These are phyloP conservation scores for Aspergillus novofumigatus DNA, from an alignment of 2,329 filamentous ascomycete genomes.

Conservation along the genomic window DNA sequence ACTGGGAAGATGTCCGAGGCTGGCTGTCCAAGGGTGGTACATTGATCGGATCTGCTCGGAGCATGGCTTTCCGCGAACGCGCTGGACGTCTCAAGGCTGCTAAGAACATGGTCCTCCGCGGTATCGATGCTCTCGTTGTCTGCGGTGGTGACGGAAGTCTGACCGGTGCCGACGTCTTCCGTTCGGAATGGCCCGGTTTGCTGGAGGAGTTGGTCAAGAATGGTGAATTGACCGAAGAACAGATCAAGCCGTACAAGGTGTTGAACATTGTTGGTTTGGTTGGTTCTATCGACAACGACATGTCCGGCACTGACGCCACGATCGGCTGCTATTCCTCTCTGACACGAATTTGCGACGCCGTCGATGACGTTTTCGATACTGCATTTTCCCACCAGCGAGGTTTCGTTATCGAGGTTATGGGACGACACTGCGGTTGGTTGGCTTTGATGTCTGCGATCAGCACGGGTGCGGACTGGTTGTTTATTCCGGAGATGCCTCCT, in stretches of 20 bases:
- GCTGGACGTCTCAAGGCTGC: slow-evolving; percentile 77
- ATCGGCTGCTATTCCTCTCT: slow-evolving; percentile 96
- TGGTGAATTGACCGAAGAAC: slow-evolving; percentile 65
- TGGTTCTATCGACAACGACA: slow-evolving; percentile 96
- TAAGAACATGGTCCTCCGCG: slow-evolving; percentile 88
- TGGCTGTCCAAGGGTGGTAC: slow-evolving; percentile 93
- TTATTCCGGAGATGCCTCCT: slow-evolving; percentile 91
- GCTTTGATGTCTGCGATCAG: slow-evolving; percentile 94
- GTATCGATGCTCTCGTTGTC: slow-evolving; percentile 93
- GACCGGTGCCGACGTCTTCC: slow-evolving; percentile 91
- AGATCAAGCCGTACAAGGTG: slow-evolving; percentile 72
- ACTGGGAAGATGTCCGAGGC: slow-evolving; percentile 90
- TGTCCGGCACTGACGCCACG: slow-evolving; percentile 94
- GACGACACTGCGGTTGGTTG: slow-evolving; percentile 94
- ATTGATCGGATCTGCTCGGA: slow-evolving; percentile 89
- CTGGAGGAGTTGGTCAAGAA: slow-evolving; percentile 76
- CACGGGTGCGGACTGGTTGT: slow-evolving; percentile 92
- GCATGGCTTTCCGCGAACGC: slow-evolving; percentile 87
- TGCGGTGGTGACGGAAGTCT: slow-evolving; percentile 95
- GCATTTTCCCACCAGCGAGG: slow-evolving; percentile 94
- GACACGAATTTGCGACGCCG: slow-evolving; percentile 86
- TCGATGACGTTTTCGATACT: slow-evolving; percentile 89
- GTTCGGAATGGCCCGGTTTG: slow-evolving; percentile 85
- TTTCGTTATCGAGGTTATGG: slow-evolving; percentile 98
- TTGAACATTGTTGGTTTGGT: slow-evolving; percentile 96